Evolutionary conservation across 306 rosid species (phyloP), one percentile per base, ranked within the genome.

Genomic region (Rosa lucieae): DNA sequence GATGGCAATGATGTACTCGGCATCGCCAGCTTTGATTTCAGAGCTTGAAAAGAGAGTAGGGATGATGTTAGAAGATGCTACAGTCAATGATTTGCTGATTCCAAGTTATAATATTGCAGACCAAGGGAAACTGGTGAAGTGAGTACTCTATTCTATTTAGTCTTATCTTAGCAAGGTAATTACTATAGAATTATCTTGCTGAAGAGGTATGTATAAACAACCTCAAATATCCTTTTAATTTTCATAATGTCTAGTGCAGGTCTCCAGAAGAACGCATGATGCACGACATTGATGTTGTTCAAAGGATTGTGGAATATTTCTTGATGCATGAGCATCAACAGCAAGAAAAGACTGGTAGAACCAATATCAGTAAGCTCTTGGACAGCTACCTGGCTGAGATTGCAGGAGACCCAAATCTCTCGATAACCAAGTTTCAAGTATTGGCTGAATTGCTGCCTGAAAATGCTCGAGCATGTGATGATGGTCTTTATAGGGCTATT

Each of bases 401-500:
- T 85, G 96, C 99, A 72, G 91, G 87, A 81, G 98, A 95, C 67
- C 91, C 97, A 72, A 89, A 93, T 82, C 97, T 96, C 84, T 85
- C 93, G 42, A 71, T 93, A 15, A 84, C 93, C 73, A 90, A 88
- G 84, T 93, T 95, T 87, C 99, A 93, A 83, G 91, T 88, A 78
- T 79, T 93, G 53, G 94, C 98, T 32, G 97, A 95, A 65, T 73
- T 88, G 74, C 84, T 93, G 59, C 95, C 99, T n/a, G 94, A 88
- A 87, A 84, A 89, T 80, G 86, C 92, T 79, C 85, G 99, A 82
- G 68, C 85, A 58, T 87, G 88, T 73, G 91, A 95, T 65, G 96
- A 93, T 20, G 98, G 99, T 63, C 85, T 95, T n/a, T 93, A 93
- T 58, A 89, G 99, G 86, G 99, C 99, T 87, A 91, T 90, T 46